A percentile compares a stretch with the other conserved stretches of the same genome.
Evolutionary conservation across 2,329 filamentous ascomycete species (phyloP).

Genomic region (Dothiorella sarmentorum): DNA sequence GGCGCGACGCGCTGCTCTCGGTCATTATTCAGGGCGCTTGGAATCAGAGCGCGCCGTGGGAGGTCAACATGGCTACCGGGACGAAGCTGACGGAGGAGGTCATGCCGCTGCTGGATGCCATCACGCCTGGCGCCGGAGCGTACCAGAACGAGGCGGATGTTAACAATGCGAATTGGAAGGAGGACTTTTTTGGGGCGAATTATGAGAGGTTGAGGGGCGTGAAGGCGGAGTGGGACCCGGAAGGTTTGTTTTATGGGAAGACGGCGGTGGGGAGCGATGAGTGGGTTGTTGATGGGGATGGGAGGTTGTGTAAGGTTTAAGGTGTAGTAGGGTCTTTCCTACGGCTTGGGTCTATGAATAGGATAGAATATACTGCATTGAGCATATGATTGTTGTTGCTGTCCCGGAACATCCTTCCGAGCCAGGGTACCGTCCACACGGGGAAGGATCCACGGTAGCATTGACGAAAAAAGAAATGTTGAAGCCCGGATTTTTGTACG

Average conservation of each 20-base stretch:
- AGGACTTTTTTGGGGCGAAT: constrained; percentile 27
- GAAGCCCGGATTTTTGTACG: too few relatives aligned
- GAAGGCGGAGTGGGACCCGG: constrained; percentile 27
- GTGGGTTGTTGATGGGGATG: constrained; percentile 22
- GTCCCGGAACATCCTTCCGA: too few relatives aligned
- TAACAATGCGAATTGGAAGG: constrained; percentile 26
- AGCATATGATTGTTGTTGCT: too few relatives aligned
- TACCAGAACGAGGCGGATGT: constrained; percentile 19
- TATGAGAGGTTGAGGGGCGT: constrained; percentile 22
- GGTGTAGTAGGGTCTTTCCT: too few relatives aligned
- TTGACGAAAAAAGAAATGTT: too few relatives aligned
- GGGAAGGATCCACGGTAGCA: too few relatives aligned
- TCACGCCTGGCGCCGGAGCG: constrained; percentile 33
- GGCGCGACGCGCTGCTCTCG: constrained; percentile 19
- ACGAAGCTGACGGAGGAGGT: neutral
- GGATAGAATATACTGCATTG: too few relatives aligned
- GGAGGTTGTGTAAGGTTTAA: constrained; percentile 19
- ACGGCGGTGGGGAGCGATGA: constrained; percentile 27
- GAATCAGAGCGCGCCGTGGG: neutral
- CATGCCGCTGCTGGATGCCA: neutral
- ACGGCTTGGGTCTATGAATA: too few relatives aligned
- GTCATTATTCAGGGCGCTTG: neutral
- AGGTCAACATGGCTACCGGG: neutral
- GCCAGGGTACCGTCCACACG: too few relatives aligned
- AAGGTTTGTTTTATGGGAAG: constrained; percentile 23